Percentiles rank a stretch among this genome's conserved stretches.
Conservation (phyloP, 495 filamentous ascomycete genomes). For the Bombardia bombarda region DNA sequence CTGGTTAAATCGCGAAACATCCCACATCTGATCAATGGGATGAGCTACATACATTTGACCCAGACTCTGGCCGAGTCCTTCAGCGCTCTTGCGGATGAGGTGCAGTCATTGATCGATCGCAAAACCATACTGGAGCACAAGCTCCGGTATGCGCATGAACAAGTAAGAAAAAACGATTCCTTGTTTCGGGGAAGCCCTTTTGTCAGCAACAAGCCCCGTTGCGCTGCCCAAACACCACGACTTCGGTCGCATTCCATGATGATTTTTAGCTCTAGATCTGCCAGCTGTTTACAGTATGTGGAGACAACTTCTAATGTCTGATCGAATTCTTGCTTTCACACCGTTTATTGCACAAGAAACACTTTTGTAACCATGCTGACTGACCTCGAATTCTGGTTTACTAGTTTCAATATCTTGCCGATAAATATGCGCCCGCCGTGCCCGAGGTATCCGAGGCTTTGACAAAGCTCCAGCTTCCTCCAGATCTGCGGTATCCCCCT, state of each 20-base stretch:
- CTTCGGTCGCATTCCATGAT: conserved; percentile 25
- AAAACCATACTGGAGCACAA: conserved; percentile 51
- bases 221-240: not conserved
- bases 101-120: conserved; percentile 45
- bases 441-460: conserved; percentile 45
- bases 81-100: conserved; percentile 53
- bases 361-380: conserved; percentile 4
- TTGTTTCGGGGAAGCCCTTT: conserved; percentile 5
- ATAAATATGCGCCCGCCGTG: conserved; percentile 48
- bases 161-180: conserved; percentile 34
- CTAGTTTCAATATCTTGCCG: conserved; percentile 48
- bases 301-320: conserved; percentile 36
- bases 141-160: conserved; percentile 48
- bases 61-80: conserved; percentile 52
- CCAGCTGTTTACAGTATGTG: conserved; percentile 49
- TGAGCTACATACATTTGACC: conserved; percentile 33
- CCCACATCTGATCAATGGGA: conserved; percentile 19
- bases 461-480: conserved; percentile 48
- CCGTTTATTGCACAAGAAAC: conserved; percentile 13
- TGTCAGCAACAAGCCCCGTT: not conserved
- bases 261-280: conserved; percentile 74
- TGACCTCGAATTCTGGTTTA: conserved; percentile 6
- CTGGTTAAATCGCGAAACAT: conserved; percentile 5
- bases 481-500: conserved; percentile 36
- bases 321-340: conserved; percentile 27